Evolutionary conservation across 768 basidiomycete genomes (phyloP), one percentile per base, ranked within the genome.

Genomic region (Termitomyces sp.): DNA sequence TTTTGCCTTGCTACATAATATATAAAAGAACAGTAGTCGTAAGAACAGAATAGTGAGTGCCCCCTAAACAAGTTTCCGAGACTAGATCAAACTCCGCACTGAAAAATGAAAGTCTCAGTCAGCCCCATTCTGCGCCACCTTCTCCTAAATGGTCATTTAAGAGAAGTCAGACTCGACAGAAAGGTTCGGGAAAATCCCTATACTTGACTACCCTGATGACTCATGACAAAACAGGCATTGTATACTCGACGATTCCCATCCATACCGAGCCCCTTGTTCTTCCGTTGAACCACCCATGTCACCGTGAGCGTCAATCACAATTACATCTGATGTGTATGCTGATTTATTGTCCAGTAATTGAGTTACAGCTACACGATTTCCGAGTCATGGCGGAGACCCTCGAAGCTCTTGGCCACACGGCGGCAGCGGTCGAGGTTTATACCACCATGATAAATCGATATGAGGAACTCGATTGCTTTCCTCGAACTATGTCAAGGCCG

Each of bases 91-190:
- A 17, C 14, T 23, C n/a, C 51, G 19, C 7, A 3, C 21, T 5
- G 31, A 4, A 7, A 10, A 33, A 33, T 9, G 9, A 28, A n/a
- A 10, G 51, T 48, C 38, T 55, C 46, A 55, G 14, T 48, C 45
- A 30, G 38, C 46, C 54, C 14, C 44, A 54, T 47, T 40, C 38
- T 55, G 54, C 54, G 47, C 54, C 54, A 55, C 54, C 21, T 1
- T 35, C 53, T 11, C 53, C 53, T 54, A 54, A 41, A 54, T 17
- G 42, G 41, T 5, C 43, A 35, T 44, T 28, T 45, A 45, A 54
- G 35, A 35, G 9, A 30, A 30, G 5, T 17, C 8, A 5, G 30
- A 30, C n/a, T 30, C 9, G 3, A n/a, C 3, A n/a, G 26, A 30
- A 5, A 46, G 12, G 12, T 35, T 35, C 11, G 12, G 4, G 14